Evolutionary conservation across 2,329 filamentous ascomycete genomes (phyloP).

Genomic region (Neurospora sp.): DNA sequence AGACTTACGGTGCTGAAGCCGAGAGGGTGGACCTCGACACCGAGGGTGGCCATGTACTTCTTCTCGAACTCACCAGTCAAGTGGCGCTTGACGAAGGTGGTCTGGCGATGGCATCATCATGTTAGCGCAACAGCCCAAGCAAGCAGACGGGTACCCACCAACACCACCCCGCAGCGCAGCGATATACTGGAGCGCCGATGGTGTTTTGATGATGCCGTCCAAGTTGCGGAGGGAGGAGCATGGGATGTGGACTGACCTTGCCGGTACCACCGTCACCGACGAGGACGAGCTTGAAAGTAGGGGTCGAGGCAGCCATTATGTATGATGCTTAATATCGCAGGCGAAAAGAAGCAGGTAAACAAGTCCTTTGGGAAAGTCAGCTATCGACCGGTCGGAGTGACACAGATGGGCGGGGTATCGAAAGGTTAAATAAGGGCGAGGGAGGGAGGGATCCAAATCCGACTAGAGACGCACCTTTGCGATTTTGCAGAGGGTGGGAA

Average conservation of each 20-base stretch:
- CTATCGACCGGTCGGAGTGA: neutral
- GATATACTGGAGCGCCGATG: conserved; percentile 4
- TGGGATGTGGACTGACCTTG: conserved; percentile 59
- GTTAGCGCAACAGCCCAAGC: conserved; percentile 15
- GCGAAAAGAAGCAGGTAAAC: conserved; percentile 30
- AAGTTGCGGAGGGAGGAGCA: conserved; percentile 8
- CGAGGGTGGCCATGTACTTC: conserved; percentile 99
- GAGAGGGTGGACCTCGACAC: conserved; percentile 98
- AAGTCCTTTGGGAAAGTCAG: conserved; percentile 19
- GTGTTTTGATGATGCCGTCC: conserved; percentile 3
- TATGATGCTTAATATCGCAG: conserved; percentile 19
- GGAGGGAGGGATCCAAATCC: neutral
- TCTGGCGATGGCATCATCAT: conserved; percentile 42
- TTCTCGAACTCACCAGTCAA: conserved; percentile 99
- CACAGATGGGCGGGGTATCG: neutral
- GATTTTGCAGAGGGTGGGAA: conserved; percentile 8
- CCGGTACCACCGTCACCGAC: conserved; percentile 98
- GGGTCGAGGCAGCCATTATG: conserved; percentile 57
- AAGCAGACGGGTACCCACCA: conserved; percentile 3
- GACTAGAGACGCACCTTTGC: conserved; percentile 12
- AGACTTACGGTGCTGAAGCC: conserved; percentile 89
- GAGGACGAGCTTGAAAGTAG: conserved; percentile 99
- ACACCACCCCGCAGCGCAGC: conserved; percentile 11
- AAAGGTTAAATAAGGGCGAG: neutral
- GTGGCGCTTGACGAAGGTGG: conserved; percentile 99